These are phyloP conservation scores for Ophiostoma ips DNA, from an alignment of 2,329 filamentous ascomycete genomes.

Conservation along the genomic window DNA sequence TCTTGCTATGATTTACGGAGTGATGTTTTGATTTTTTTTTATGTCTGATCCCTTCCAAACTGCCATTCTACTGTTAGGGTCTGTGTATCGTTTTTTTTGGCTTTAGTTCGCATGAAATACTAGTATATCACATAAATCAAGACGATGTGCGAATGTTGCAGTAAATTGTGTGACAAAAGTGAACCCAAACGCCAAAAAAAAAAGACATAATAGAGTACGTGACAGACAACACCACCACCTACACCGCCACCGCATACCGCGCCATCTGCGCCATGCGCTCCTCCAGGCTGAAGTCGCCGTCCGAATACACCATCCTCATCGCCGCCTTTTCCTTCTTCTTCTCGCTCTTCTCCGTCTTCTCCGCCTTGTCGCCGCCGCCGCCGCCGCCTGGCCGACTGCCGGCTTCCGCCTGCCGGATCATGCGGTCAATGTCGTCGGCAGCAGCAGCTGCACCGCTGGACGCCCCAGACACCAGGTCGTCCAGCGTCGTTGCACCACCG, in stretches of 20 bases:
- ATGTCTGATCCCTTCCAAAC: too few relatives aligned
- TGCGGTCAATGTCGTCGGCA: constrained; percentile 47
- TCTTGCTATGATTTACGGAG: too few relatives aligned
- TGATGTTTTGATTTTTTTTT: too few relatives aligned
- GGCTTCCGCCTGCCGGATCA: constrained; percentile 51
- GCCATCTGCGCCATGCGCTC: constrained; percentile 74
- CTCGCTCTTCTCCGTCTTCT: constrained; percentile 33
- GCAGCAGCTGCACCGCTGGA: constrained; percentile 10
- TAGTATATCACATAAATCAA: too few relatives aligned
- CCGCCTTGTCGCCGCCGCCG: constrained; percentile 21
- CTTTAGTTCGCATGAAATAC: too few relatives aligned
- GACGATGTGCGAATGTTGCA: too few relatives aligned
- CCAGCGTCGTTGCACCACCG: constrained; percentile 27
- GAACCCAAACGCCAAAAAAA: too few relatives aligned
- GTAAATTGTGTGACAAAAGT: neutral
- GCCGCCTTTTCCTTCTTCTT: constrained; percentile 16
- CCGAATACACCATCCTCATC: constrained; percentile 65
- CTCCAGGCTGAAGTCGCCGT: constrained; percentile 69
- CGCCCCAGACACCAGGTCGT: constrained; percentile 33
- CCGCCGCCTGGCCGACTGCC: constrained; percentile 34
- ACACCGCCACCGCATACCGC: constrained; percentile 43
- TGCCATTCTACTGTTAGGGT: too few relatives aligned
- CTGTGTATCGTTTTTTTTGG: too few relatives aligned
- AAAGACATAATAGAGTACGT: too few relatives aligned
- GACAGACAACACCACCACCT: neutral